Percentiles rank a stretch among this genome's conserved stretches.
Conservation (phyloP, 768 basidiomycete species). For the Pleurotus sapidus region DNA sequence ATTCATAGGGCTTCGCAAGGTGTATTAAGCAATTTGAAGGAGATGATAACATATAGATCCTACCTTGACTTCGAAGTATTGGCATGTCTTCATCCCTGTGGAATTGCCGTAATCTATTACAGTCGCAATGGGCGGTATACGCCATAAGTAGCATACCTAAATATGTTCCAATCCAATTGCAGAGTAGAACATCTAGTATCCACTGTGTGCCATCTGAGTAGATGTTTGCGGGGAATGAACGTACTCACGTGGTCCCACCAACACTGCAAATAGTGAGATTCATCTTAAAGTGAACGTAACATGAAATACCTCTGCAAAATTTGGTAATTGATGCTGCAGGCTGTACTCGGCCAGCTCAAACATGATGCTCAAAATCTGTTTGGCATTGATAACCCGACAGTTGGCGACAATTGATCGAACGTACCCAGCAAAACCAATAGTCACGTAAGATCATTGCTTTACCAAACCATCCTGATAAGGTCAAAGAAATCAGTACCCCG, state of each 20-base stretch:
- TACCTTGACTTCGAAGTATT: conserved; percentile 87
- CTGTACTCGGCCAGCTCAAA: conserved; percentile 91
- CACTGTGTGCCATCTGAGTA: conserved; percentile 45
- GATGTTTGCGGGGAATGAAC: conserved; percentile 11
- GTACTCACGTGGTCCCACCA: conserved; percentile 89
- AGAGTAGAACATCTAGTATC: conserved; percentile 82
- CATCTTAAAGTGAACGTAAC: conserved; percentile 7
- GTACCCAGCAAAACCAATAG: conserved; percentile 93
- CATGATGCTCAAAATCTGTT: conserved; percentile 79
- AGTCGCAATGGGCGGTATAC: neutral
- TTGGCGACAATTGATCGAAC: conserved; percentile 15
- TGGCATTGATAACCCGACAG: conserved; percentile 10
- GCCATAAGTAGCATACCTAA: conserved; percentile 44
- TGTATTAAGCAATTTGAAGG: conserved; percentile 10
- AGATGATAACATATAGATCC: conserved; percentile 10
- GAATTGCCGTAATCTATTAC: conserved; percentile 10
- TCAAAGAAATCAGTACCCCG: neutral
- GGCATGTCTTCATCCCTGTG: conserved; percentile 82
- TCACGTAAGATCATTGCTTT: conserved; percentile 89
- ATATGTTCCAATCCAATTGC: conserved; percentile 88
- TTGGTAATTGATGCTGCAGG: conserved; percentile 82
- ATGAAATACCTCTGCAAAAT: conserved; percentile 73
- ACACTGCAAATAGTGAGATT: conserved; percentile 40
- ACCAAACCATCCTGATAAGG: conserved; percentile 66
- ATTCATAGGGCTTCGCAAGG: conserved; percentile 65